phyloP scores from a whole-genome alignment of 331 rosid genomes.

The Spiraea crenata region DNA sequence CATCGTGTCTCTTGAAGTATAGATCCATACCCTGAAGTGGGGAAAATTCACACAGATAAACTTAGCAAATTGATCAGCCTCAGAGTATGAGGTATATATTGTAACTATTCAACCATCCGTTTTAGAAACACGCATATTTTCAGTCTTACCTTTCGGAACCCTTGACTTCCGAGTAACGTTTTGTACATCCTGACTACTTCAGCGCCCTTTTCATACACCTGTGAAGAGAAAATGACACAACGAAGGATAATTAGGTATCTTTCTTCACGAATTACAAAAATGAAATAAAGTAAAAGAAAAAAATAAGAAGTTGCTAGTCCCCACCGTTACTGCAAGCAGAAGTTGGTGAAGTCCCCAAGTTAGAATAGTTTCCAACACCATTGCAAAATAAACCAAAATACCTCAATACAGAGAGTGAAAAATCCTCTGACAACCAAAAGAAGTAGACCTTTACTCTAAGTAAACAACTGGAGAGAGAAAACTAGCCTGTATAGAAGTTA shows the following conservation, averaged over 20 bases:
- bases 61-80: constrained; percentile 16
- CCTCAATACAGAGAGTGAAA: constrained; percentile 33
- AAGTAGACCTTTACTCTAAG: neutral
- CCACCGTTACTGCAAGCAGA: constrained; percentile 86
- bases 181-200: constrained; percentile 99
- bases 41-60: constrained; percentile 17
- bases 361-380: constrained; percentile 36
- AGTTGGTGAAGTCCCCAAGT: constrained; percentile 44
- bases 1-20: constrained; percentile 95
- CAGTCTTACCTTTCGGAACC: constrained; percentile 80
- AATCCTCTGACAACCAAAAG: constrained; percentile 10
- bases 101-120: constrained; percentile 4
- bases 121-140: constrained; percentile 20
- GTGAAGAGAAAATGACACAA: constrained; percentile 32
- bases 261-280: constrained; percentile 15
- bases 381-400: constrained; percentile 34
- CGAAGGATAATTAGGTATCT: constrained; percentile 28
- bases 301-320: constrained; percentile 26
- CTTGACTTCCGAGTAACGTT: constrained; percentile 86
- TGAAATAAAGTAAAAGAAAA: constrained; percentile 14
- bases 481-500: constrained; percentile 95
- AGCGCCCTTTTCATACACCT: constrained; percentile 99
- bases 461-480: constrained; percentile 21
- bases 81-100: neutral
- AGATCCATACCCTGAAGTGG: constrained; percentile 93